Percentiles rank a stretch among this genome's conserved stretches.
Conservation (phyloP, 371 early-diverging fungal species). For the Mucor racemosus region DNA sequence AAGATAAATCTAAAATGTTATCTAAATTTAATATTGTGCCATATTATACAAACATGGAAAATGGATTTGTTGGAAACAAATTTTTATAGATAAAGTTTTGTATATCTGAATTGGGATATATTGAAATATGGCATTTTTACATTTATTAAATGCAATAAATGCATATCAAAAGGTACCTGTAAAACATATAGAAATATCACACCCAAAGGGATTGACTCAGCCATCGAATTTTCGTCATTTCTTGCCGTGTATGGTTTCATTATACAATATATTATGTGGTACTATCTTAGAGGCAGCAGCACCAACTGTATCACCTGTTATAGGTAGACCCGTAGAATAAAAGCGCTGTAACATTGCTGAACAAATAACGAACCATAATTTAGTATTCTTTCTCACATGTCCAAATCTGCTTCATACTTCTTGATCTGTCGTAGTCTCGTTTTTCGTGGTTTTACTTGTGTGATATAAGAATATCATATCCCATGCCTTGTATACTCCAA, state of each 20-base stretch:
- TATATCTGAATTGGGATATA: background rate
- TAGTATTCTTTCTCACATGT: background rate
- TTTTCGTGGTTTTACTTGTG: background rate
- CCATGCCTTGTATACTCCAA: background rate
- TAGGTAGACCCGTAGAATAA: background rate
- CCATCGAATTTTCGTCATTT: background rate
- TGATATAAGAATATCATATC: background rate
- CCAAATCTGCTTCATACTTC: background rate
- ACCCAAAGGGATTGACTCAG: background rate
- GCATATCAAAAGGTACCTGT: too few species aligned
- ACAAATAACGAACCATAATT: background rate
- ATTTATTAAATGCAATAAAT: background rate
- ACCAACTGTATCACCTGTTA: constrained; percentile 1
- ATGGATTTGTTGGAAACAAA: background rate
- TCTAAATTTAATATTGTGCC: background rate
- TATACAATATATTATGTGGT: background rate
- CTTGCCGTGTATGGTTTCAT: background rate
- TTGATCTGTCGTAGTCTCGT: background rate
- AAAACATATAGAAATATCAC: too few species aligned
- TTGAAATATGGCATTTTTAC: background rate
- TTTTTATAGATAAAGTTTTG: background rate
- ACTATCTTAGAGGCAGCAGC: background rate
- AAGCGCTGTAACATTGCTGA: background rate
- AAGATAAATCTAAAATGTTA: constrained; percentile 3
- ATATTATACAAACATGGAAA: background rate